Evolutionary conservation across 1,139 yeast genomes (phyloP), one percentile per base, ranked within the genome.

Genomic region (Meyerozyma sp.): DNA sequence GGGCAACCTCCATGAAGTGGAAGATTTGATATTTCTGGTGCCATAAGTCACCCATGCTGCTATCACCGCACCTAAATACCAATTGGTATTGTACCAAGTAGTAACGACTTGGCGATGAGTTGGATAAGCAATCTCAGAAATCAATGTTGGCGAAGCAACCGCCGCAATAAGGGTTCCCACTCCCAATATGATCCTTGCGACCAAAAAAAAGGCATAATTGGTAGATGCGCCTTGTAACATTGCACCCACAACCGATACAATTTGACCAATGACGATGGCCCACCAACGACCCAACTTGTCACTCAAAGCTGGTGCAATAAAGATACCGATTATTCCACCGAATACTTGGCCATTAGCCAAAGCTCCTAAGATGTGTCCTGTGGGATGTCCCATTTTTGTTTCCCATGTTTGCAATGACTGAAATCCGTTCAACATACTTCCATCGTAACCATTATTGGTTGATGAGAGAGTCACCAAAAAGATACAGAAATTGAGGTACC

Each of bases 41-140:
- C 81, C 81, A 48, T 65, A 75, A 3, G 79, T 68, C 30, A 73
- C 66, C 75, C 79, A 70, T 2, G 84, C 77, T 6, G 83, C 82
- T 40, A 79, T 52, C 34, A 75, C 58, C 9, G 82, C 76, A 36
- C 84, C 84, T 40, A 77, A 52, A 41, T 53, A 53, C 57, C 56
- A 53, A 34, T 52, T 50, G 67, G 75, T 77, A 75, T 74, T 76
- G 56, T 70, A 78, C 40, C 68, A 58, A 23, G 76, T 63, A 25
- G 82, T 75, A 29, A 66, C 55, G 21, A 64, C 62, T 16, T 70
- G 70, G 56, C 84, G 65, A 49, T 73, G 77, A 16, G 73, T 69
- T 25, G 79, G 79, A 44, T 73, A 75, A 29, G 75, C 64, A 9
- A 62, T 55, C 49, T 74, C 79, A 4, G 75, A 61, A 43, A 73